Evolutionary conservation across 1,139 yeast species (phyloP).

Genomic region (Yamadazyma diospyri): DNA sequence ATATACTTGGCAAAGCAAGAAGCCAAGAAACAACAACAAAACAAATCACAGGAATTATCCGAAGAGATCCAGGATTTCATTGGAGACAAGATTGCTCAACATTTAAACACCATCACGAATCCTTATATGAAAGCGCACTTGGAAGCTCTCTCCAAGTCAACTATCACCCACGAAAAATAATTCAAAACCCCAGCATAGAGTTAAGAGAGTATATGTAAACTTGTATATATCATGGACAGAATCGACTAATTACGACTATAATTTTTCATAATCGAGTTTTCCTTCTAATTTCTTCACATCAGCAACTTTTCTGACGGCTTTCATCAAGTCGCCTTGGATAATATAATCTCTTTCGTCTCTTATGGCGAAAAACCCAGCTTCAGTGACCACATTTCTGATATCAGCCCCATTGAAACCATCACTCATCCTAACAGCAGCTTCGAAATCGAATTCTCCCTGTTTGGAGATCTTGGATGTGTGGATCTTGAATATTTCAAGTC

Average conservation of each 20-base stretch:
- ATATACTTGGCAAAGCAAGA: slow-evolving; percentile 52
- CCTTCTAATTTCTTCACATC: slow-evolving; percentile 98
- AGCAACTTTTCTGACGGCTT: slow-evolving; percentile 96
- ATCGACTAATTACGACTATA: slow-evolving; percentile 38
- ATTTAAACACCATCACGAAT: slow-evolving; percentile 40
- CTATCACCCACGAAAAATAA: slow-evolving; percentile 16
- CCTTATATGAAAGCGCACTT: slow-evolving; percentile 38
- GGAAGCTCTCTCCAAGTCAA: slow-evolving; percentile 33
- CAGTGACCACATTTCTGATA: slow-evolving; percentile 96
- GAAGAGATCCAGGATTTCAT: slow-evolving; percentile 67
- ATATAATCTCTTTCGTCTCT: slow-evolving; percentile 96
- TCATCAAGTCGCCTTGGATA: slow-evolving; percentile 90
- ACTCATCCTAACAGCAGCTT: slow-evolving; percentile 95
- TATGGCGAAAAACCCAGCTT: slow-evolving; percentile 97
- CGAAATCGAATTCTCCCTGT: slow-evolving; percentile 95
- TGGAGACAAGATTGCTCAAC: slow-evolving; percentile 64
- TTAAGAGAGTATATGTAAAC: too few relatives aligned
- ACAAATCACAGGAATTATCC: slow-evolving; percentile 38
- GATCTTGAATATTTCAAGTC: slow-evolving; percentile 91
- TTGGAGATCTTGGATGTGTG: slow-evolving; percentile 85
- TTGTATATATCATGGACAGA: slow-evolving; percentile 6
- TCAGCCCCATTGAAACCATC: slow-evolving; percentile 99
- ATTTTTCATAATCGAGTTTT: slow-evolving; percentile 87
- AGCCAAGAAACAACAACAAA: slow-evolving; percentile 15
- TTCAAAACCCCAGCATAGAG: neutral